Evolutionary conservation across 1,284 basidiomycete genomes (phyloP).

Genomic region (Austroboletus niveus): DNA sequence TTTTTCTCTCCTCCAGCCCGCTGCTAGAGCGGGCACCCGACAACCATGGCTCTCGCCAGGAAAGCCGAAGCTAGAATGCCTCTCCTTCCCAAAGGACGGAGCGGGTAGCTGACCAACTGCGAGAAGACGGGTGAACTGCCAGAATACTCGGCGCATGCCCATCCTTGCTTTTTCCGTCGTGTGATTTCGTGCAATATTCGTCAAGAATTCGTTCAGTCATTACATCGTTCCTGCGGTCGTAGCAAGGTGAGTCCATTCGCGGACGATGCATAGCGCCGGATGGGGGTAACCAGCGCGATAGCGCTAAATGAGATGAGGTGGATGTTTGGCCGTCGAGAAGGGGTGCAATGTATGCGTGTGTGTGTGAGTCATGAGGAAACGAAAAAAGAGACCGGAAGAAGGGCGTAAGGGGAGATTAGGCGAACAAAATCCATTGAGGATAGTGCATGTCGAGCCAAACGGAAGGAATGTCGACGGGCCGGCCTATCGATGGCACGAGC

Average conservation of each 20-base stretch:
- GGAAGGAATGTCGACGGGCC: constrained; percentile 16
- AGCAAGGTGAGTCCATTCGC: constrained; percentile 26
- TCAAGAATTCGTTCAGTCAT: constrained; percentile 47
- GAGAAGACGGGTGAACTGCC: constrained; percentile 14
- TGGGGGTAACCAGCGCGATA: constrained; percentile 16
- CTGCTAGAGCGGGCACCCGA: constrained; percentile 31
- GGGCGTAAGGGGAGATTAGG: constrained; percentile 28
- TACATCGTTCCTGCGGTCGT: constrained; percentile 41
- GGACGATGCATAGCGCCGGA: constrained; percentile 7
- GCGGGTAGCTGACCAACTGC: constrained; percentile 11
- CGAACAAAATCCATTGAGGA: constrained; percentile 26
- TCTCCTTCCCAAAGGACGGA: constrained; percentile 11
- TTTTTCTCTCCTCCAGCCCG: constrained; percentile 26
- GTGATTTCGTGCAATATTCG: constrained; percentile 38
- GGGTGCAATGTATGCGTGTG: constrained; percentile 13
- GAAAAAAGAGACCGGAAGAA: constrained; percentile 10
- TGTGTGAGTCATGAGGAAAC: constrained; percentile 20
- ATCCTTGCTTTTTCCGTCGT: constrained; percentile 27
- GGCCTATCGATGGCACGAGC: constrained; percentile 31
- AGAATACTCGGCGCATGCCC: constrained; percentile 18
- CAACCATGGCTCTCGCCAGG: constrained; percentile 23
- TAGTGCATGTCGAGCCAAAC: constrained; percentile 14
- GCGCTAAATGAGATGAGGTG: constrained; percentile 19
- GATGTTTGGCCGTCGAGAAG: constrained; percentile 24
- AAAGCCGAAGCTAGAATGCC: constrained; percentile 12